phyloP scores from a whole-genome alignment of 108 stramenopile genomes.

The Pinguiococcus pyrenoidosus region DNA sequence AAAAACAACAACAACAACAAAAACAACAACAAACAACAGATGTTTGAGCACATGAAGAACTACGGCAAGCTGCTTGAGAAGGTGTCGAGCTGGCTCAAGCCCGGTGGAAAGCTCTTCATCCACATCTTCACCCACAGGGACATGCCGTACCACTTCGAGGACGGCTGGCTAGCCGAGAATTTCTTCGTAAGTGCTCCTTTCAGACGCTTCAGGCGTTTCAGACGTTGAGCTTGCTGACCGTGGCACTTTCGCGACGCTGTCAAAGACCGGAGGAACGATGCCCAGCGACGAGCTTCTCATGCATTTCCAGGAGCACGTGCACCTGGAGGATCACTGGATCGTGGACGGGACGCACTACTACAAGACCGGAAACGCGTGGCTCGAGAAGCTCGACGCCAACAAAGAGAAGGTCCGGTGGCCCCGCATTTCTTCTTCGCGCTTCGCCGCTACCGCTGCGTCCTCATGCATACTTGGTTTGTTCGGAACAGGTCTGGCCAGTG shows the following conservation, averaged over 20 bases:
- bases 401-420: conserved; percentile 45
- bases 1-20: too few relatives aligned
- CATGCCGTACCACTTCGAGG: conserved; percentile 72
- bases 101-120: conserved; percentile 65
- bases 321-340: conserved; percentile 62
- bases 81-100: conserved; percentile 58
- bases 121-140: conserved; percentile 85
- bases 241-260: too few relatives aligned
- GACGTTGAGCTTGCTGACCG: too few relatives aligned
- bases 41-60: conserved; percentile 98
- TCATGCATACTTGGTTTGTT: too few relatives aligned
- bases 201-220: too few relatives aligned
- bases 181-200: conserved; percentile 51
- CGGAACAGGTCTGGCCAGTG: too few relatives aligned
- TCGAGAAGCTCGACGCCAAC: conserved; percentile 59
- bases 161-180: conserved; percentile 80
- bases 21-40: too few relatives aligned
- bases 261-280: conserved; percentile 61
- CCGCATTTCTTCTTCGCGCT: too few relatives aligned
- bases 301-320: conserved; percentile 62
- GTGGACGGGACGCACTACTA: conserved; percentile 82
- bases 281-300: conserved; percentile 76
- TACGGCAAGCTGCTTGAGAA: conserved; percentile 63
- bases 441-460: too few relatives aligned
- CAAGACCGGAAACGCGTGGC: conserved; percentile 79